Percentiles rank a stretch among this genome's conserved stretches.
Evolutionary conservation across 441 rosid species (phyloP).

Genomic region (California macrophylla): DNA sequence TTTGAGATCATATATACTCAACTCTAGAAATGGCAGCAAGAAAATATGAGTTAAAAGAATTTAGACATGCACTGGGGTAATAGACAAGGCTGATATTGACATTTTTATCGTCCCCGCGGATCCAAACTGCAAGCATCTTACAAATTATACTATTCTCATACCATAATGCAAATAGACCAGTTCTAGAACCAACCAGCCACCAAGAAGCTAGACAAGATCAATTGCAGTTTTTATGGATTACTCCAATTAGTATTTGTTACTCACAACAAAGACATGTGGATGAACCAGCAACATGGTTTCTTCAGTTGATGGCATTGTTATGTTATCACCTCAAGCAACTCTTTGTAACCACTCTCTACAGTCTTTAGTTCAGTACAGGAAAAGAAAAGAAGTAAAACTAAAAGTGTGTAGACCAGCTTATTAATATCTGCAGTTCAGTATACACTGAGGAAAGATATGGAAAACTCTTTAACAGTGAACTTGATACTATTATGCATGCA

Average conservation of each 20-base stretch:
- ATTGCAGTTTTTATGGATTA: neutral
- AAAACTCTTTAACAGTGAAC: neutral
- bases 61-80: neutral
- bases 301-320: neutral
- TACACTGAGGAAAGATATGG: neutral
- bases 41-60: neutral
- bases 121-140: neutral
- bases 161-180: neutral
- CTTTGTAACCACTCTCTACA: neutral
- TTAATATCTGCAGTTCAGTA: neutral
- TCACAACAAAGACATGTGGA: neutral
- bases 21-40: neutral
- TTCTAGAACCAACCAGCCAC: neutral
- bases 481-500: neutral
- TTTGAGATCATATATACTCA: neutral
- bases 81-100: neutral
- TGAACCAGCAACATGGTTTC: neutral
- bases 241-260: neutral
- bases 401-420: neutral
- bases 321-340: neutral
- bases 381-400: neutral
- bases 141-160: neutral
- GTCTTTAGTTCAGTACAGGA: neutral
- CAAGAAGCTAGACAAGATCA: neutral
- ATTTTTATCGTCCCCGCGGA: neutral